These are phyloP conservation scores for Eustoma russellianum DNA, from an alignment of 257 asterid species.

Conservation along the genomic window DNA sequence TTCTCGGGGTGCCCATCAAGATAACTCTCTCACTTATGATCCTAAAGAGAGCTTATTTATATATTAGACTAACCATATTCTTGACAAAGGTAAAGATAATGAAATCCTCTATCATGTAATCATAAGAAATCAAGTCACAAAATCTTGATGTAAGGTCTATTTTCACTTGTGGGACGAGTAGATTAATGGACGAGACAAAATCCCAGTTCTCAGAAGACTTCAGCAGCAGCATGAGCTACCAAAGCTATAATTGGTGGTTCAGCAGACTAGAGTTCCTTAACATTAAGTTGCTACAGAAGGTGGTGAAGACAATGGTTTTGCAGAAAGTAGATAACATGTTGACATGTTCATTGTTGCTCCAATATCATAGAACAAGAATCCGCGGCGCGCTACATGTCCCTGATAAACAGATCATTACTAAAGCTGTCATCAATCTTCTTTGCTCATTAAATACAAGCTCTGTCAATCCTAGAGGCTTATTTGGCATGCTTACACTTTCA, in stretches of 20 bases:
- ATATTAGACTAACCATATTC: too few species aligned
- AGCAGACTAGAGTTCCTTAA: constrained; percentile 36
- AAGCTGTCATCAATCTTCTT: constrained; percentile 23
- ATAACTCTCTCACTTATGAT: too few species aligned
- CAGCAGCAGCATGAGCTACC: constrained; percentile 22
- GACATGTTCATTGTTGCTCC: constrained; percentile 34
- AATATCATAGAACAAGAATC: constrained; percentile 28
- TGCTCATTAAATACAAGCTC: constrained; percentile 21
- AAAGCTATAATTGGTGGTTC: constrained; percentile 38
- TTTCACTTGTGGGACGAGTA: too few species aligned
- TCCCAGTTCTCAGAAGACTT: constrained; percentile 19
- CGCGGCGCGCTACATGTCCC: constrained; percentile 1
- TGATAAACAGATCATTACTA: constrained; percentile 21
- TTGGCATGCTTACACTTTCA: constrained; percentile 29
- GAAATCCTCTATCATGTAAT: too few species aligned
- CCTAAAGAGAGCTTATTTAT: too few species aligned
- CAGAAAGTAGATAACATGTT: constrained; percentile 22
- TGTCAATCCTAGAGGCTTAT: constrained; percentile 30
- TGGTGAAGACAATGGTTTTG: constrained; percentile 26
- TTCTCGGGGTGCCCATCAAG: too few species aligned
- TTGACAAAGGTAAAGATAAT: too few species aligned
- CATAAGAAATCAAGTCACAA: too few species aligned
- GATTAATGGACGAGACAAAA: too few species aligned
- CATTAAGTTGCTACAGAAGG: constrained; percentile 22
- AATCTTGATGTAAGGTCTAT: too few species aligned